Evolutionary conservation across 257 asterid species (phyloP).

Genomic region (Leonotis leonurus): DNA sequence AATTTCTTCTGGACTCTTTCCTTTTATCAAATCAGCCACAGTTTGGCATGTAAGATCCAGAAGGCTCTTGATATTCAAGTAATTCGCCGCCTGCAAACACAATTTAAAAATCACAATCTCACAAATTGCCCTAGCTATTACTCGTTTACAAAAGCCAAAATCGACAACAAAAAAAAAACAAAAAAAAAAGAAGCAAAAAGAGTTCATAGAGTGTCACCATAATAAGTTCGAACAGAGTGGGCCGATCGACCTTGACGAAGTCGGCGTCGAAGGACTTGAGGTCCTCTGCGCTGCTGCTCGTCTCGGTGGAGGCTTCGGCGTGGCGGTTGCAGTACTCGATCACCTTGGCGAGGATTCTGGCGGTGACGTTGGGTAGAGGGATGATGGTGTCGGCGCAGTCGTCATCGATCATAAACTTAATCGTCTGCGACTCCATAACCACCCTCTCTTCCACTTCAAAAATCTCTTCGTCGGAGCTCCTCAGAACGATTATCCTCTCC

Average conservation of each 20-base stretch:
- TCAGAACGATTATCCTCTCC: not conserved
- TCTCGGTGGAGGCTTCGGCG: conserved; percentile 11
- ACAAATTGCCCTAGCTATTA: no score
- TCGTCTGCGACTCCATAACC: not conserved
- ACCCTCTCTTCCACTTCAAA: not conserved
- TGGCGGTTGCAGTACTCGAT: conserved; percentile 34
- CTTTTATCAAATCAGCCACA: conserved; percentile 58
- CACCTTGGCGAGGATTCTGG: conserved; percentile 32
- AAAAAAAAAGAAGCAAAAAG: not conserved
- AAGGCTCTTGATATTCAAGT: conserved; percentile 49
- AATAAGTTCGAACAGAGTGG: no score
- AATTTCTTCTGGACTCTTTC: conserved; percentile 53
- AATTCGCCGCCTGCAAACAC: conserved; percentile 55
- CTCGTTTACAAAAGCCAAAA: no score
- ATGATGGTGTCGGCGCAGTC: not conserved
- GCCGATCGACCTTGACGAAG: conserved; percentile 27
- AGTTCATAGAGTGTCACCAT: no score
- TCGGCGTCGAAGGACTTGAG: conserved; percentile 28
- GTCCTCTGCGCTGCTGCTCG: conserved; percentile 22
- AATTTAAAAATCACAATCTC: no score
- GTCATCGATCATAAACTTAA: not conserved
- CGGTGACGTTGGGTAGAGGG: conserved; percentile 27
- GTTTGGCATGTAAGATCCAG: conserved; percentile 49
- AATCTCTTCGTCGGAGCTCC: not conserved
- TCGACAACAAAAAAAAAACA: no score